Conservation (phyloP, 805 yeast species). For the Suhomyces emberorum region DNA sequence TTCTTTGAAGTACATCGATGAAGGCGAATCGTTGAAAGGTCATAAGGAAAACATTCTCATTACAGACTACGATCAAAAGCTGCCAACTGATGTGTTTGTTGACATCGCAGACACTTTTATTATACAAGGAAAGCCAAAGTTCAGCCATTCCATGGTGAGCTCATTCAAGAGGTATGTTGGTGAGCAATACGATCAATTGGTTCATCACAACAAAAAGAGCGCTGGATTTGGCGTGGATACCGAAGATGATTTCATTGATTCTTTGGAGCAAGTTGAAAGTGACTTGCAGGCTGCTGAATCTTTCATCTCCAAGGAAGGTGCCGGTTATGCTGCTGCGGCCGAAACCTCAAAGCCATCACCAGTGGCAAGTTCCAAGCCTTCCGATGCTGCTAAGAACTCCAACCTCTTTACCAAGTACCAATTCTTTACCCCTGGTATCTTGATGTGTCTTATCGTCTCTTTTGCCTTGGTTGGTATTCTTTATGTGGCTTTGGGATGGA, state of each 20-base stretch:
- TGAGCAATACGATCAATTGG: slow-evolving; percentile 16
- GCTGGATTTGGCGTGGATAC: slow-evolving; percentile 10
- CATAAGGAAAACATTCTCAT: slow-evolving; percentile 14
- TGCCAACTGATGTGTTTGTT: slow-evolving; percentile 10
- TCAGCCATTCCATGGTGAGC: slow-evolving; percentile 20
- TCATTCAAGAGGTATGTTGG: slow-evolving; percentile 22
- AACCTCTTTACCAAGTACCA: slow-evolving; percentile 62
- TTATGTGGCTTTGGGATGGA: slow-evolving; percentile 66
- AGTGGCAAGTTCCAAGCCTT: neutral
- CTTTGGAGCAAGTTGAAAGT: slow-evolving; percentile 22
- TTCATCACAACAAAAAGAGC: slow-evolving; percentile 15
- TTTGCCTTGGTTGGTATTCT: slow-evolving; percentile 56
- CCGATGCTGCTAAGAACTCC: slow-evolving; percentile 14
- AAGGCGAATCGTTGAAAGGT: neutral
- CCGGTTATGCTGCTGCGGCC: slow-evolving; percentile 18
- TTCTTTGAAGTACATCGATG: slow-evolving; percentile 5
- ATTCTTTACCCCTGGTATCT: slow-evolving; percentile 77
- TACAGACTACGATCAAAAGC: slow-evolving; percentile 23
- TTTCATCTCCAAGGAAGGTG: slow-evolving; percentile 27
- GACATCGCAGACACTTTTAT: slow-evolving; percentile 12
- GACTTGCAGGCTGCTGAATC: slow-evolving; percentile 34
- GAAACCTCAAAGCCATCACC: slow-evolving; percentile 10
- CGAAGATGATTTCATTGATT: slow-evolving; percentile 11
- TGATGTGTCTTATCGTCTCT: slow-evolving; percentile 70
- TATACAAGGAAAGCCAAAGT: slow-evolving; percentile 32